Base-by-base conservation (phyloP, 1,139 yeast species). In the Kurtzmaniella quercitrusa region DNA sequence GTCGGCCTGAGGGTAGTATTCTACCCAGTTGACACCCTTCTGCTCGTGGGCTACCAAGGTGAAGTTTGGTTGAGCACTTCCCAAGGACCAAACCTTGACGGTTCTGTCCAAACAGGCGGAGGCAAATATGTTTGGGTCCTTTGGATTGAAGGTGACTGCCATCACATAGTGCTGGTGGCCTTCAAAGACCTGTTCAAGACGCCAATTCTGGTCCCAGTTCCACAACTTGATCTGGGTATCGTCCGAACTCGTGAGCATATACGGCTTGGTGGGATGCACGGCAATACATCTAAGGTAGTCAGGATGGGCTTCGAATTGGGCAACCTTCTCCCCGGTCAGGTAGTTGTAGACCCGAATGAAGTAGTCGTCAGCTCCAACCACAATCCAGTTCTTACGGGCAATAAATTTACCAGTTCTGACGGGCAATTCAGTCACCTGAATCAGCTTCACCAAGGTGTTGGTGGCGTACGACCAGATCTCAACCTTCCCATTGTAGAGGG, bases 121-220 rank as follows among this genome's bases (percentile, higher is more conserved):
- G 3, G 98, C 98, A 76, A 93, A 94, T 37, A 97, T 91, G 68
- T 87, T 90, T 53, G 96, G 93, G 66, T 94, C 98, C 68, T 91
- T 93, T 47, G 98, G 98, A 66, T 93, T 94, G 73, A 93, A 89
- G 43, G 93, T 90, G 44, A 93, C 82, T 48, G 90, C 81, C 97
- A 93, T 91, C 46, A 93, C 93, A 66, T 86, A 93, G 66, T 93
- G 97, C 62, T 83, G 89, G 65, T 93, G 99, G 46, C 98, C 98
- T 65, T 89, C 96, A 62, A 87, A 94, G 34, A 85, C 81, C 65
- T 88, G 97, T 62, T 89, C 93, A 56, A 85, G 70, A 56, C 80
- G 81, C 98, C 98, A 94, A 60, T 79, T 80, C 60, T 81, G 80
- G 44, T 93, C 98, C 98, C 98, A 93, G 66, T 94, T 90, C 98